phyloP scores from a whole-genome alignment of 2,329 filamentous ascomycete species.

The Domatiomyces catenatus region DNA sequence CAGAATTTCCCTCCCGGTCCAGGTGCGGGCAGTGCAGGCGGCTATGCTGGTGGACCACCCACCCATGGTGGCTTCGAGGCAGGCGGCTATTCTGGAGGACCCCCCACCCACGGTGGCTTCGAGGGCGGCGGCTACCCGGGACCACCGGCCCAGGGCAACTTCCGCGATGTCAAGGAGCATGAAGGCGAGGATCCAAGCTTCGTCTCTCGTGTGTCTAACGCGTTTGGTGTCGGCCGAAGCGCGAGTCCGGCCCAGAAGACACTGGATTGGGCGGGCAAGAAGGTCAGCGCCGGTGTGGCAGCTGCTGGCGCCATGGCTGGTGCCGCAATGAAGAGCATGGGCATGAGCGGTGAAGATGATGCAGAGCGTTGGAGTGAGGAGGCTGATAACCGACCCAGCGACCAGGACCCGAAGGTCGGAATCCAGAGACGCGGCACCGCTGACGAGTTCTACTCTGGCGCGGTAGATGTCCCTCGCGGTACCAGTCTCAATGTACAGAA shows the following conservation, averaged over 20 bases:
- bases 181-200: conserved; percentile 41
- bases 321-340: conserved; percentile 68
- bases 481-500: conserved; percentile 20
- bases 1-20: neutral
- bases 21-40: too few relatives aligned
- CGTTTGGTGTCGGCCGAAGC: conserved; percentile 41
- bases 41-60: conserved; percentile 10
- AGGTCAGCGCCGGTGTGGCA: conserved; percentile 64
- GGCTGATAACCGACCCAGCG: conserved; percentile 48
- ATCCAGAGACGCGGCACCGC: conserved; percentile 19
- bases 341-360: conserved; percentile 64
- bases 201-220: conserved; percentile 64
- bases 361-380: conserved; percentile 89
- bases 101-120: conserved; percentile 18
- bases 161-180: conserved; percentile 19
- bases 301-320: conserved; percentile 72
- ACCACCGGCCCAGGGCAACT: conserved; percentile 17
- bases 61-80: conserved; percentile 2
- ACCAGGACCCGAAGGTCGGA: conserved; percentile 16
- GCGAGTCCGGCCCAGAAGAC: conserved; percentile 79
- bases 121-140: conserved; percentile 9
- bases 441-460: conserved; percentile 18
- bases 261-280: conserved; percentile 67
- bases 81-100: conserved; percentile 4
- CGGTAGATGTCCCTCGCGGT: conserved; percentile 9